phyloP scores from a whole-genome alignment of 495 filamentous ascomycete species.

The Hypoxylon subgilvum region DNA sequence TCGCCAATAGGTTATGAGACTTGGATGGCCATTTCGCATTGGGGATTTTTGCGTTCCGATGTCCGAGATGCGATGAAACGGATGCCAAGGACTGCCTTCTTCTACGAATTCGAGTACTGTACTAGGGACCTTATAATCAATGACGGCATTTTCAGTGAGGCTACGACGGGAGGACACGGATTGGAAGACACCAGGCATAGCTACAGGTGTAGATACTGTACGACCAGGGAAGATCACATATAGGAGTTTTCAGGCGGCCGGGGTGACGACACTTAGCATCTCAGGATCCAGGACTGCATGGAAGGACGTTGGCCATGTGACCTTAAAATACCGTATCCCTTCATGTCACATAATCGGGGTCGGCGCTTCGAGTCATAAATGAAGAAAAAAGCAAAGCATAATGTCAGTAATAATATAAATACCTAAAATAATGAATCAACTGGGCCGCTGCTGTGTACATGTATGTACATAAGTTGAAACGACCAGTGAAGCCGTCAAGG shows the following conservation, averaged over 20 bases:
- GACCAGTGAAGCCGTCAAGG: too few relatives aligned
- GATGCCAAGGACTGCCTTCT: conserved; percentile 1
- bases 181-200: conserved; percentile 15
- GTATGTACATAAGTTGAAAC: too few relatives aligned
- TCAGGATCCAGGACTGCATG: conserved; percentile 30
- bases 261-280: conserved; percentile 31
- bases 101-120: conserved; percentile 34
- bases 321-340: conserved; percentile 25
- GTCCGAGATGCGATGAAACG: conserved; percentile 5
- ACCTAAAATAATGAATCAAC: background rate
- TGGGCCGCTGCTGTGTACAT: background rate
- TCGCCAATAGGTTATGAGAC: conserved; percentile 8
- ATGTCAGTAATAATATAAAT: conserved; percentile 28
- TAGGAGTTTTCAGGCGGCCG: conserved; percentile 26
- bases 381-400: conserved; percentile 17
- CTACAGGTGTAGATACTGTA: conserved; percentile 27
- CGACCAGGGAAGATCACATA: conserved; percentile 18
- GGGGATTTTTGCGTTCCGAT: conserved; percentile 19
- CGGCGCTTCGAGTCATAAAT: conserved; percentile 17
- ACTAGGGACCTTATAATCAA: conserved; percentile 39
- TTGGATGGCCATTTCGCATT: conserved; percentile 22
- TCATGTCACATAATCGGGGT: conserved; percentile 30
- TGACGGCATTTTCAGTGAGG: conserved; percentile 31
- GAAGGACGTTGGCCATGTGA: conserved; percentile 20
- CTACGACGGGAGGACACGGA: conserved; percentile 28